Percentiles rank a stretch among this genome's conserved stretches.
Conservation (phyloP, 176 grass and related monocot genomes). For the Aegilops longissima region DNA sequence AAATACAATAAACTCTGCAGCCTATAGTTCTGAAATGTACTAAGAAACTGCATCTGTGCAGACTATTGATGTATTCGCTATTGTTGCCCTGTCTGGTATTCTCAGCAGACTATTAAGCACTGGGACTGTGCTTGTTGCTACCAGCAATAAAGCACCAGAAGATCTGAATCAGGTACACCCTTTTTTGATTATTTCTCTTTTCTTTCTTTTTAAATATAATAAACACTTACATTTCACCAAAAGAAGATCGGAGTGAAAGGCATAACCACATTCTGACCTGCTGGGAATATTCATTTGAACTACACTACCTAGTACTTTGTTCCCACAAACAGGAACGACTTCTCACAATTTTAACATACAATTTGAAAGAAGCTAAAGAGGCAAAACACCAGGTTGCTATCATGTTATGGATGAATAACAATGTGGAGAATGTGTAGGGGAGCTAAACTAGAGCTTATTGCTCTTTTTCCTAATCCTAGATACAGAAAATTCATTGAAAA, state of each 20-base stretch:
- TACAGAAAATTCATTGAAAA: not conserved
- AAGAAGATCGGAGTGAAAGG: not conserved
- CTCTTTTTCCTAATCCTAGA: not conserved
- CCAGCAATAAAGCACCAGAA: conserved; percentile 85
- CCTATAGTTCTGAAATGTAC: not conserved
- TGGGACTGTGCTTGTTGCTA: conserved; percentile 81
- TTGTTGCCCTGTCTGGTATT: conserved; percentile 86
- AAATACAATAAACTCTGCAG: not conserved
- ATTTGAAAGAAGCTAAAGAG: not conserved
- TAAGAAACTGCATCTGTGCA: conserved; percentile 37
- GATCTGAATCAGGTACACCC: conserved; percentile 81
- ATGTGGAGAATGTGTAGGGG: not conserved
- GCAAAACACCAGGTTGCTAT: not conserved
- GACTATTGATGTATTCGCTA: conserved; percentile 96
- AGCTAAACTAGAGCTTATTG: not conserved
- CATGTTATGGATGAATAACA: not conserved
- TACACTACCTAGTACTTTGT: not conserved
- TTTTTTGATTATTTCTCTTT: not conserved
- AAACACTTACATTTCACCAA: not conserved
- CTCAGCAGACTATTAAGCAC: conserved; percentile 75
- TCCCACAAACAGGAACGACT: not conserved
- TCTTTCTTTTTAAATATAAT: not conserved
- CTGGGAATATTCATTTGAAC: not conserved
- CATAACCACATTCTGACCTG: conserved; percentile 3
- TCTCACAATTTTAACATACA: not conserved